These are phyloP conservation scores for Pseudopyricularia javanii DNA, from an alignment of 2,329 filamentous ascomycete species.

Conservation along the genomic window DNA sequence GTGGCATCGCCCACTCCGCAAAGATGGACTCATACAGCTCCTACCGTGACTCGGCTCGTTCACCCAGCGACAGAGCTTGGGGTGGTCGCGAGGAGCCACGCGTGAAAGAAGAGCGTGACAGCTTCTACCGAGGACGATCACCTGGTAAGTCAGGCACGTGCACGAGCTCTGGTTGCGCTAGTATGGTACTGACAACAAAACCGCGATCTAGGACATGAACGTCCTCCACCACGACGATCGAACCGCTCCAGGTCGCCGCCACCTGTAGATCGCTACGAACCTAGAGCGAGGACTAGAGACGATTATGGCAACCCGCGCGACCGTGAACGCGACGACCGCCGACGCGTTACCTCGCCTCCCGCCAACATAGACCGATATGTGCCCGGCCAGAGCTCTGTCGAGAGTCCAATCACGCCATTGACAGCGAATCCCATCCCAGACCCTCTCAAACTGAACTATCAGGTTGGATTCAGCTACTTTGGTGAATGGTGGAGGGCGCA, in stretches of 20 bases:
- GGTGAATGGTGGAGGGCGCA: slow-evolving; percentile 80
- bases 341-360: slow-evolving; percentile 48
- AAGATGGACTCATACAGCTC: slow-evolving; percentile 43
- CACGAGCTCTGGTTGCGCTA: not conserved
- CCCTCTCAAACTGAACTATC: slow-evolving; percentile 60
- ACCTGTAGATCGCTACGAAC: slow-evolving; percentile 66
- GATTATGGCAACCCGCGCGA: slow-evolving; percentile 41
- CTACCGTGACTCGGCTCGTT: slow-evolving; percentile 41
- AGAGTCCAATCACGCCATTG: slow-evolving; percentile 27
- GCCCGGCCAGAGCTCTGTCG: slow-evolving; percentile 52
- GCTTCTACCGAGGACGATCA: slow-evolving; percentile 55
- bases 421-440: slow-evolving; percentile 56
- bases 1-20: not conserved
- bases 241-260: slow-evolving; percentile 59
- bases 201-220: slow-evolving; percentile 35
- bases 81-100: slow-evolving; percentile 37
- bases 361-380: slow-evolving; percentile 78
- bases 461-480: slow-evolving; percentile 77
- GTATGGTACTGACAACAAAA: not conserved
- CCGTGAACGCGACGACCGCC: slow-evolving; percentile 45
- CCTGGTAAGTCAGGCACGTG: slow-evolving; percentile 45
- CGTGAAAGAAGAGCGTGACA: slow-evolving; percentile 34
- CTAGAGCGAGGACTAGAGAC: slow-evolving; percentile 51
- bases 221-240: slow-evolving; percentile 40
- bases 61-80: slow-evolving; percentile 41